Evolutionary conservation across 129 eudicot species (phyloP), one percentile per base, ranked within the genome.

Genomic region (Flaveria brownii): DNA sequence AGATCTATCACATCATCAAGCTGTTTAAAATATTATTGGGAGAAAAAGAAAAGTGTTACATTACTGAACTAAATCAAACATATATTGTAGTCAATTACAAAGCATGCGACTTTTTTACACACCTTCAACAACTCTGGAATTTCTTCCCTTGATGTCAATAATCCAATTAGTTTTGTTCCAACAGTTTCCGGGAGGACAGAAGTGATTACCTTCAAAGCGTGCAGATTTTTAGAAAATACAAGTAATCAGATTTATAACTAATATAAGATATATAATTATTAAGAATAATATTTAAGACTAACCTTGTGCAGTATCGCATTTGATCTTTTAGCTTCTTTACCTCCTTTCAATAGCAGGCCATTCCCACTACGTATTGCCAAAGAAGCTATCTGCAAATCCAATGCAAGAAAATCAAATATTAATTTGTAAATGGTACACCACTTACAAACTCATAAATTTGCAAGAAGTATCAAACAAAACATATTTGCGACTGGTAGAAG

Each of bases 1-100:
- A 93, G 98, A 85, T 93, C 98, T 68, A 93, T 93, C 70, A 90
- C 97, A 77, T 93, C 96, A 84, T 93, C 97, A 63, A 90, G 96
- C 98, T 93, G 96, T 74, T 54, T 57, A 28, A 43, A 65, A 52
- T 9, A 66, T 12, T 52, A 36, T 50, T 46, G 62, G 52, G 60
- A 15, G 8, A 62, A 41, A 74, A n/a, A 36, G 30, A 64, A 0
- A 49, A 15, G 45, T 46, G 50, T 22, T 61, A 57, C 3, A 65
- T 70, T 7, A 51, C 22, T 62, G 26, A 33, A 41, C 13, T 10
- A 67, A 22, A 39, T n/a, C 43, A 23, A 23, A 57, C 25, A 45
- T 42, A 42, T 45, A 69, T 6, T n/a, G 50, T 39, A 54, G 0
- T 67, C n/a, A 23, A 20, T 28, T 30, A 61, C 6, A 72, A 59